Evolutionary conservation across 2,329 filamentous ascomycete genomes (phyloP).

Genomic region (Pseudogymnoascus sp.): DNA sequence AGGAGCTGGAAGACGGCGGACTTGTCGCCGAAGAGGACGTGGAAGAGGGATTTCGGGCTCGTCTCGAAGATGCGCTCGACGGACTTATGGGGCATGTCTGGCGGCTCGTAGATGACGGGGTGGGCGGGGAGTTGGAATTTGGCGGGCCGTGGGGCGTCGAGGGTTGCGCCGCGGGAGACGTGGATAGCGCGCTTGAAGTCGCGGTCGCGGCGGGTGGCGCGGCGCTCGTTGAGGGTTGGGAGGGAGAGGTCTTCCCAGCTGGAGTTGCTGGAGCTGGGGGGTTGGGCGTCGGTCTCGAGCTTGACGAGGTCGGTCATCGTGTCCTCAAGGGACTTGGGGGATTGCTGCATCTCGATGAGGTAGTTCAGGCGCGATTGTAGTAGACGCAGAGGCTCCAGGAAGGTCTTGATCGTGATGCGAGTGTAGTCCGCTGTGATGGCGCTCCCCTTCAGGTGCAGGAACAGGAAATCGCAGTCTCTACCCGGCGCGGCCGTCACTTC

Average conservation of each 20-base stretch:
- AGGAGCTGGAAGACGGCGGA: slow-evolving; percentile 89
- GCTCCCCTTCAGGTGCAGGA: slow-evolving; percentile 56
- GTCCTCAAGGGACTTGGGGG: slow-evolving; percentile 60
- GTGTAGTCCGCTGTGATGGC: slow-evolving; percentile 21
- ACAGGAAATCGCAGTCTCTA: slow-evolving; percentile 87
- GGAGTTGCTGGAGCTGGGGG: slow-evolving; percentile 66
- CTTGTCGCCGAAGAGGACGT: slow-evolving; percentile 93
- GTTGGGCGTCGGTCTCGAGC: slow-evolving; percentile 57
- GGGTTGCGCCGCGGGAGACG: slow-evolving; percentile 54
- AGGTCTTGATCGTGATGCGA: slow-evolving; percentile 80
- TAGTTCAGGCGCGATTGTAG: slow-evolving; percentile 80
- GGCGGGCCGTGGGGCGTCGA: slow-evolving; percentile 18
- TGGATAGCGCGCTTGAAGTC: slow-evolving; percentile 52
- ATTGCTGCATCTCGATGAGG: slow-evolving; percentile 70
- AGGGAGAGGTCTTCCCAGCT: slow-evolving; percentile 82
- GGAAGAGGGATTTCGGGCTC: slow-evolving; percentile 88
- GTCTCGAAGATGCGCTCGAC: slow-evolving; percentile 81
- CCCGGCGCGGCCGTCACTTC: slow-evolving; percentile 88
- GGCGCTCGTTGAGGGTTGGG: slow-evolving; percentile 49
- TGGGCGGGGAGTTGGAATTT: slow-evolving; percentile 78
- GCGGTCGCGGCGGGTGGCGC: slow-evolving; percentile 32
- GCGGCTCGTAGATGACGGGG: slow-evolving; percentile 75
- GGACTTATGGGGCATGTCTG: slow-evolving; percentile 67
- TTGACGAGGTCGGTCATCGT: slow-evolving; percentile 66
- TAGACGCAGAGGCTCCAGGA: slow-evolving; percentile 77